These are phyloP conservation scores for Elsinoe perseae DNA, from an alignment of 2,329 filamentous ascomycete species.

Conservation along the genomic window DNA sequence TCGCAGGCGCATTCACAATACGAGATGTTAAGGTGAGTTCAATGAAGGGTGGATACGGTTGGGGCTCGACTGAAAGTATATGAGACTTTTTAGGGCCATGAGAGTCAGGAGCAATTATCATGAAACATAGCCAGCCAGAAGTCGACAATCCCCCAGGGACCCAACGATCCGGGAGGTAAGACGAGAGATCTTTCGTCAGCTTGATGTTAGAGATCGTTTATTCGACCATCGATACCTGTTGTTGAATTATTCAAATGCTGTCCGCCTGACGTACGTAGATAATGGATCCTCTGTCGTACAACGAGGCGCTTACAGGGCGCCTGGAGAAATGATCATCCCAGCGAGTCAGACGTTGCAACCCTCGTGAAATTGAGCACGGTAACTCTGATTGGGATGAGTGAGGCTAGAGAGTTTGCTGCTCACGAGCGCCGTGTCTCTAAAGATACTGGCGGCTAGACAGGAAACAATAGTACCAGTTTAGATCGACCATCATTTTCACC, in stretches of 20 bases:
- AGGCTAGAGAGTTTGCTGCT: background rate
- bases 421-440: slow-evolving; percentile 6
- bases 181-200: background rate
- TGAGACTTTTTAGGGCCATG: slow-evolving; percentile 2
- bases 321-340: background rate
- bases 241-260: background rate
- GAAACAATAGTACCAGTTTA: slow-evolving; percentile 9
- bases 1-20: background rate
- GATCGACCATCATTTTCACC: slow-evolving; percentile 1
- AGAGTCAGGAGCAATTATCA: slow-evolving; percentile 10
- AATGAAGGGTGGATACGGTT: background rate
- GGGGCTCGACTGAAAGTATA: background rate
- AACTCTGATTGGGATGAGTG: slow-evolving; percentile 3
- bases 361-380: slow-evolving; percentile 9
- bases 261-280: background rate
- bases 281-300: background rate
- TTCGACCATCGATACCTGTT: background rate
- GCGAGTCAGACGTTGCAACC: slow-evolving; percentile 10
- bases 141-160: slow-evolving; percentile 10
- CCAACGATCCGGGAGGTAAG: slow-evolving; percentile 9
- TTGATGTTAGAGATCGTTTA: background rate
- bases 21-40: slow-evolving; percentile 1
- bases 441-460: slow-evolving; percentile 4
- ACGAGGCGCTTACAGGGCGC: background rate
- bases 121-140: slow-evolving; percentile 9